Conservation (phyloP, 768 basidiomycete species). For the Suillus placidus region DNA sequence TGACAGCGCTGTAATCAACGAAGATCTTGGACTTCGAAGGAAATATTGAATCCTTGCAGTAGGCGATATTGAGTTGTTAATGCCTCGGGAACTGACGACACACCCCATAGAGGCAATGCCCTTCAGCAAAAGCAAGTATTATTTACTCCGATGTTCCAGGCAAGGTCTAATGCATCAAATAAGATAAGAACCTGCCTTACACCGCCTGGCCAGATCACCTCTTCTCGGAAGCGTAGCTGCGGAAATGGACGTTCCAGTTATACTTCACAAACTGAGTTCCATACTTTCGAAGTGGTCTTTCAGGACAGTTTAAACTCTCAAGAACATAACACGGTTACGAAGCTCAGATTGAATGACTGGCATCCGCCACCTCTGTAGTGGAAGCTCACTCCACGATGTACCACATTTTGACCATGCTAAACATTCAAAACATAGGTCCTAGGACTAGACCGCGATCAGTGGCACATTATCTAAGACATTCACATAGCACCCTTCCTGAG, state of each 20-base stretch:
- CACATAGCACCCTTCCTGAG: neutral
- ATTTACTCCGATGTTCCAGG: neutral
- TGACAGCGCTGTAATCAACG: neutral
- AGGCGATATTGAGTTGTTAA: neutral
- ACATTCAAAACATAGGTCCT: neutral
- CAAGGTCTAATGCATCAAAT: neutral
- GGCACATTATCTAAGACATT: neutral
- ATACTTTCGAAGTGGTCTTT: neutral
- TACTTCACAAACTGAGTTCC: neutral
- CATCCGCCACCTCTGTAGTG: no score
- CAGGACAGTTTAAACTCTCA: neutral
- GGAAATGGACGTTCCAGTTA: neutral
- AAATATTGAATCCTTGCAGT: neutral
- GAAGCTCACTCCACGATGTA: neutral
- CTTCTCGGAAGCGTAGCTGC: neutral
- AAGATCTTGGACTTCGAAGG: neutral
- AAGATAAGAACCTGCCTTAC: neutral
- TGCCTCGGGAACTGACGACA: neutral
- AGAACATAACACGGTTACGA: neutral
- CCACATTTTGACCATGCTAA: neutral
- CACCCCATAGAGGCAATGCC: neutral
- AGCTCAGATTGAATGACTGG: neutral
- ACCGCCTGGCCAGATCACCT: neutral
- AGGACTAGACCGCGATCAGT: neutral
- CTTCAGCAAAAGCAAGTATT: neutral